Evolutionary conservation across 1,139 yeast genomes (phyloP), one percentile per base, ranked within the genome.

Genomic region (Debaryomyces sp.): DNA sequence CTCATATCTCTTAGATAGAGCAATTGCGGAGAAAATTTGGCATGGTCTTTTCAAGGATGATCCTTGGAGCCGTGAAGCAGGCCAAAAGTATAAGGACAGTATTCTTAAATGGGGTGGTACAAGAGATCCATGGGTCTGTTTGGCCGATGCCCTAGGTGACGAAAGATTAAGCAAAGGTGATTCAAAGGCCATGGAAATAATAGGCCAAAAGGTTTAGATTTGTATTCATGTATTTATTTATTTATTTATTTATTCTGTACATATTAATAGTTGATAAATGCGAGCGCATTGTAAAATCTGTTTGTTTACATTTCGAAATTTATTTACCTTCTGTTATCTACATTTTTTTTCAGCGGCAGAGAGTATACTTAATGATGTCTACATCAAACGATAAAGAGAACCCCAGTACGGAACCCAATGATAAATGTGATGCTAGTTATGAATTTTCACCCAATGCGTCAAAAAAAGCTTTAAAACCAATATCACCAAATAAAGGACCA

Each of bases 71-170:
- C 70, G 88, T 32, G 73, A 64, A 4, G 87, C 89, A 5, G 99
- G 99, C n/a, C 85, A 82, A 48, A 81, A 80, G 56, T 89, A 91
- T 65, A 83, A 80, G 53, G 71, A 82, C 26, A 79, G 84, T 53
- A 85, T 95, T 1, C 72, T 95, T 52, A 81, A 81, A 61, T 92
- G 97, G 97, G 99, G 99, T 24, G 99, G 99, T 0, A 82, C 96
- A 5, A 78, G 83, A 53, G 94, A 90, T 59, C 96, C 98, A 0
- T 91, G 97, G 97, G 68, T 74, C 24, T 87, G 96, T 61, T 75
- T 92, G 27, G 89, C 96, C 0, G 89, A 87, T 54, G 95, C 89
- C 1, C 71, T 92, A 45, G 88, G 84, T 44, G 76, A 78, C 35
- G 82, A 84, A 2, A 78, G 74, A 41, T 69, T 91, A 46, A 73